These are phyloP conservation scores for Boletellus deceptivus DNA, from an alignment of 1,284 basidiomycete genomes.

Conservation along the genomic window DNA sequence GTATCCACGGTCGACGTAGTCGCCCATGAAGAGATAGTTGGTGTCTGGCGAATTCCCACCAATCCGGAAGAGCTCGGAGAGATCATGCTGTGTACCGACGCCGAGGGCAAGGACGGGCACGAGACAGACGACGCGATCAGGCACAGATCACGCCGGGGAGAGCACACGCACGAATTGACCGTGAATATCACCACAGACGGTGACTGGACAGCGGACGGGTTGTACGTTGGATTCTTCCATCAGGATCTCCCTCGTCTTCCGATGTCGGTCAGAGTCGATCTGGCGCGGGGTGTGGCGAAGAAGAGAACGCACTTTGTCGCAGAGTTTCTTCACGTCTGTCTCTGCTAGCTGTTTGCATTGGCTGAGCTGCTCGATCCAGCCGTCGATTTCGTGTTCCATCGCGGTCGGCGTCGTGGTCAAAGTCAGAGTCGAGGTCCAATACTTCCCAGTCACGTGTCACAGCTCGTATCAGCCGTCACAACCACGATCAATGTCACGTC, in stretches of 20 bases:
- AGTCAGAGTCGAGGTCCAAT: constrained; percentile 10
- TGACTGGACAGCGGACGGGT: constrained; percentile 96
- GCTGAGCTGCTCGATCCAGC: constrained; percentile 95
- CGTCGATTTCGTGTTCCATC: constrained; percentile 85
- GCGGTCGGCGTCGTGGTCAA: constrained; percentile 14
- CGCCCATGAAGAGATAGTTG: constrained; percentile 99
- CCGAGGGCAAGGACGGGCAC: constrained; percentile 11
- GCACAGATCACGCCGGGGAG: constrained; percentile 22
- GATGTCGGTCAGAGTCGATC: constrained; percentile 15
- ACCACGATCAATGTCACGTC: constrained; percentile 18
- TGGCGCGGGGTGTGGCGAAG: neutral
- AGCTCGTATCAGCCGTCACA: constrained; percentile 28
- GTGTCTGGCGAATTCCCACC: constrained; percentile 99
- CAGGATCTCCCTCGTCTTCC: constrained; percentile 92
- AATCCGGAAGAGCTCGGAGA: constrained; percentile 98
- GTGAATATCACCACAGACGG: constrained; percentile 97
- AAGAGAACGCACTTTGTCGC: constrained; percentile 83
- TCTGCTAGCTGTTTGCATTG: constrained; percentile 98
- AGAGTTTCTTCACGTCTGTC: constrained; percentile 94
- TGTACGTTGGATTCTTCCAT: constrained; percentile 99
- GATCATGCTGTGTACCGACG: constrained; percentile 76
- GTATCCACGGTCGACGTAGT: constrained; percentile 99
- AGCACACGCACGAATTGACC: constrained; percentile 92
- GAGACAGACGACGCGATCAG: constrained; percentile 23
- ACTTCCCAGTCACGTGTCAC: constrained; percentile 30